phyloP scores from a whole-genome alignment of 768 basidiomycete genomes.

The Pisolithus sp. region DNA sequence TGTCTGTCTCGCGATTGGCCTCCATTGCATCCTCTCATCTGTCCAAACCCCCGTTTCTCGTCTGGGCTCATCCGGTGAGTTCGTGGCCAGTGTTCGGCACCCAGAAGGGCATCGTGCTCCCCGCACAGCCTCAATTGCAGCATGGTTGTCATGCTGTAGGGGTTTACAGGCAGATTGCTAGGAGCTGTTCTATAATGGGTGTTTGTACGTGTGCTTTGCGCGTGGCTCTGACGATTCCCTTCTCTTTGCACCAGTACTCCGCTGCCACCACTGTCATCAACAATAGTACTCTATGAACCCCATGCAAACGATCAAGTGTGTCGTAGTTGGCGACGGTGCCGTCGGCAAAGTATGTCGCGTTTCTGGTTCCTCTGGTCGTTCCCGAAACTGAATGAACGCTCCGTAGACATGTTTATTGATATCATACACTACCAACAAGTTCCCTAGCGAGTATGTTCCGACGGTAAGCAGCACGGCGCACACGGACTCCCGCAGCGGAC shows the following conservation, averaged over 20 bases:
- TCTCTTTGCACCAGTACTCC: slow-evolving; percentile 7
- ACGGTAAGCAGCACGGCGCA: slow-evolving; percentile 56
- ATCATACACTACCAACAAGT: slow-evolving; percentile 97
- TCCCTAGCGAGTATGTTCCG: slow-evolving; percentile 98
- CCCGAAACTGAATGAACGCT: not conserved
- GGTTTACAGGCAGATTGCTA: slow-evolving; percentile 5
- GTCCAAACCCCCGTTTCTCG: slow-evolving; percentile 15
- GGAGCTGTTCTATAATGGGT: slow-evolving; percentile 19
- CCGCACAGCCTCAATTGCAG: slow-evolving; percentile 18
- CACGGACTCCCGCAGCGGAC: slow-evolving; percentile 10
- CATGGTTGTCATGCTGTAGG: slow-evolving; percentile 28
- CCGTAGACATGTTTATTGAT: slow-evolving; percentile 89
- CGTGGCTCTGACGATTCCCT: slow-evolving; percentile 8
- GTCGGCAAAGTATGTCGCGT: slow-evolving; percentile 81
- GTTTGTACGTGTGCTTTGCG: slow-evolving; percentile 13
- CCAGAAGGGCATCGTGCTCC: slow-evolving; percentile 8
- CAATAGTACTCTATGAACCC: slow-evolving; percentile 12
- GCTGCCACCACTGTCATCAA: slow-evolving; percentile 8
- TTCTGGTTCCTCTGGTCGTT: not conserved
- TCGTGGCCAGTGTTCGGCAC: slow-evolving; percentile 1
- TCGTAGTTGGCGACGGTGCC: slow-evolving; percentile 96
- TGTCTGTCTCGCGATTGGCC: slow-evolving; percentile 24
- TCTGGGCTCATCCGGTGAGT: slow-evolving; percentile 19
- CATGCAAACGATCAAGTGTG: slow-evolving; percentile 98
- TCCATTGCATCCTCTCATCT: slow-evolving; percentile 14